Base-by-base conservation (phyloP, 805 yeast genomes). In the Sugiyamaella lignohabitans region DNA sequence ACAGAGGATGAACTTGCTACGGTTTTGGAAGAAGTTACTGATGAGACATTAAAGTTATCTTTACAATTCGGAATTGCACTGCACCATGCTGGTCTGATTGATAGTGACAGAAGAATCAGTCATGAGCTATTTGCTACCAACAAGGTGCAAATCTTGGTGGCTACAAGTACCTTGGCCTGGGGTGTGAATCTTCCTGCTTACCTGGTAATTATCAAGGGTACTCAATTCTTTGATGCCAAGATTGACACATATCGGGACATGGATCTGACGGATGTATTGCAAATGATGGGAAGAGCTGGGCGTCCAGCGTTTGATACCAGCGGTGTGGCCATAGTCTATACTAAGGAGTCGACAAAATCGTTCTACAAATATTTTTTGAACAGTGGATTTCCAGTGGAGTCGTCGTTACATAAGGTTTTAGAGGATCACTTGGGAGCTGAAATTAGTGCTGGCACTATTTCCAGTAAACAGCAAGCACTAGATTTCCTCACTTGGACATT, bases 261-360 rank as follows among this genome's bases (percentile, higher is more conserved):
- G 91, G 91, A 84, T 59, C 71, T 84, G 57, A 84, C 91, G 0
- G 93, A 84, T 64, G 83, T 84, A 43, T 64, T 84, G 48, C 93
- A 82, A 62, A 83, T 82, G 88, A 82, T 82, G 87, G 91, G 91
- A 35, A 69, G 91, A 60, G 91, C 91, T 0, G 91, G 91, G 40
- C 75, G 91, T 52, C 91, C 91, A 1, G 86, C 87, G 1, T 84
- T 71, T 58, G 91, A 84, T 65, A 81, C 85, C 8, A 78, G 81
- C 52, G 91, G 91, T 58, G 83, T 73, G 43, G 87, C 87, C 0
- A 79, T 84, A 46, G 86, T 84, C 1, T 83, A 75, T 59, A 84
- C 93, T 6, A 82, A 81, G 59, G 88, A 84, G 53, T 71, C 82
- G 5, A 84, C 84, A 53, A 84, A 84, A 64, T 72, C 75, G 51